Base-by-base conservation (phyloP, 1,284 basidiomycete species). In the Mycena citricolor region DNA sequence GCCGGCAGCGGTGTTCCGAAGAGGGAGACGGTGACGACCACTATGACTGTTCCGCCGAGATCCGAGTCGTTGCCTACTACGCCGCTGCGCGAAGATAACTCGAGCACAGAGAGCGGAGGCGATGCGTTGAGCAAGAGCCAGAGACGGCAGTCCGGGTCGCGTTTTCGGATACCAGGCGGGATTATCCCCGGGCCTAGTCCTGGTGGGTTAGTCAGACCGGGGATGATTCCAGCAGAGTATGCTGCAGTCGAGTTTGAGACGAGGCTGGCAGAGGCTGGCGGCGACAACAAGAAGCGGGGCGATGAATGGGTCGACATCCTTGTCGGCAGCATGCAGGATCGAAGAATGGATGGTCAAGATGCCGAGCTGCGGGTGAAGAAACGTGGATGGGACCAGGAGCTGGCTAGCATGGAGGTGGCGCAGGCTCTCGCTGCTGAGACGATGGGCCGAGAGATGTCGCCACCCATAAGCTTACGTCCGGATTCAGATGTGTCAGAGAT, bases 291-390 rank as follows among this genome's bases (percentile, higher is more conserved):
- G 32, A 69, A 67, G 49, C 55, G 52, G 14, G 55, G 47, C 21
- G 52, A 65, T 58, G 83, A 83, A 2, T 88, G 86, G 84, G 83
- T 88, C 50, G 90, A 93, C 65, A 92, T 93, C 32, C 68, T 92
- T 5, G 86, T 93, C 8, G 83, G 83, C 32, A 79, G 72, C 26
- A 20, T 49, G 34, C 79, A 77, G 47, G 67, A 64, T 16, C 65
- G 83, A 31, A 63, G 83, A 33, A 71, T 89, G 66, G 73, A 64
- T 2, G 72, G 74, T 6, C 84, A 87, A 61, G 81, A 85, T 42
- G 61, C 73, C 36, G 70, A 64, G 53, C 33, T 63, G 57, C 45
- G 56, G 43, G 20, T 53, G 65, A 38, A 69, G 66, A 42, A 65
- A 63, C 43, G 71, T 65, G 17, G 63, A 61, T 30, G 74, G 67